phyloP scores from a whole-genome alignment of 805 yeast species.

The Pachysolen tannophilus region DNA sequence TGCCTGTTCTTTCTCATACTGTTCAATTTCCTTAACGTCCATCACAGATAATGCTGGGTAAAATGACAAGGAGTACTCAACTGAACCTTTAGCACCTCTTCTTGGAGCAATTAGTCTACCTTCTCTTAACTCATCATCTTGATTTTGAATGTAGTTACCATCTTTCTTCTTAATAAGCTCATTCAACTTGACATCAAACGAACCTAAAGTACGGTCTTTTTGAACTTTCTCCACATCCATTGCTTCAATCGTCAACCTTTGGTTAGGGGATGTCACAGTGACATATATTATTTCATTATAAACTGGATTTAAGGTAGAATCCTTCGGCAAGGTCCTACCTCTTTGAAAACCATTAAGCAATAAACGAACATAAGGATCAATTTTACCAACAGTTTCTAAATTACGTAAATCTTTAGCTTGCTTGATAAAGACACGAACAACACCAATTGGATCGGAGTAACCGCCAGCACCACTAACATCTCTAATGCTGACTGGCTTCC shows the following conservation, averaged over 20 bases:
- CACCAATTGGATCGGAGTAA: constrained; percentile 94
- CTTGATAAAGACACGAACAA: constrained; percentile 63
- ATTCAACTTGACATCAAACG: constrained; percentile 59
- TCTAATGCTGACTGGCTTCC: constrained; percentile 80
- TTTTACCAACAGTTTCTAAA: constrained; percentile 80
- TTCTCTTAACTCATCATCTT: constrained; percentile 46
- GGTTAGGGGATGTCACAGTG: constrained; percentile 77
- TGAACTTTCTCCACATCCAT: constrained; percentile 82
- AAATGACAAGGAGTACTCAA: constrained; percentile 70
- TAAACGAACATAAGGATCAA: constrained; percentile 86
- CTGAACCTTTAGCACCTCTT: constrained; percentile 77
- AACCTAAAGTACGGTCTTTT: constrained; percentile 85
- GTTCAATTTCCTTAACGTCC: constrained; percentile 64
- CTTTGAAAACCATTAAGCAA: constrained; percentile 68
- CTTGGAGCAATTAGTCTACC: constrained; percentile 63
- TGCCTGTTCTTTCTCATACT: constrained; percentile 36
- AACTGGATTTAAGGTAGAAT: constrained; percentile 66
- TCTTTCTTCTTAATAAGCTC: constrained; percentile 68
- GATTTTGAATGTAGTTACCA: constrained; percentile 49
- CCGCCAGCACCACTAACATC: constrained; percentile 68
- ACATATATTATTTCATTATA: constrained; percentile 82
- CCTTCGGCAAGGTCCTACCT: constrained; percentile 67
- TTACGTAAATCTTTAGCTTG: constrained; percentile 72
- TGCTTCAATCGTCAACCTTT: constrained; percentile 74
- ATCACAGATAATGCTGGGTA: constrained; percentile 78